phyloP scores from a whole-genome alignment of 2,329 filamentous ascomycete genomes.

The Diplodia intermedia region DNA sequence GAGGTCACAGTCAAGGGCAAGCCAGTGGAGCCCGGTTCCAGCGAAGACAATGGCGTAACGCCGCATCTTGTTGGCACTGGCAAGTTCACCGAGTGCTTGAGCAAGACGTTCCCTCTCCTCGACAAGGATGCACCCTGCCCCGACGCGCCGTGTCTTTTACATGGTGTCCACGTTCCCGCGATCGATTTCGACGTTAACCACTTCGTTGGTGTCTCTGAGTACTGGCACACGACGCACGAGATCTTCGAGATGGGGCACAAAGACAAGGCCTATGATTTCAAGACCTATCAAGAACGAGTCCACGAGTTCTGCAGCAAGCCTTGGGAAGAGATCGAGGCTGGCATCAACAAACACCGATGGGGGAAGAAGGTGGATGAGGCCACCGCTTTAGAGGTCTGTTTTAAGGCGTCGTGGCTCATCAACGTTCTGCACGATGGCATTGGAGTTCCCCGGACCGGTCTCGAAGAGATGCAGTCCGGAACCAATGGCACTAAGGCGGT shows the following conservation, averaged over 20 bases:
- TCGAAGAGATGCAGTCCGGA: constrained; percentile 67
- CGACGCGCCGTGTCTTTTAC: constrained; percentile 84
- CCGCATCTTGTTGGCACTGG: constrained; percentile 80
- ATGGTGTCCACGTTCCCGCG: constrained; percentile 89
- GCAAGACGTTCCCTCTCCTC: constrained; percentile 81
- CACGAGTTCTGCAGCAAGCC: constrained; percentile 82
- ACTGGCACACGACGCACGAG: constrained; percentile 98
- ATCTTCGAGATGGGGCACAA: constrained; percentile 82
- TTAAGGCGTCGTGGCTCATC: constrained; percentile 98
- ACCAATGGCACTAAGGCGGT: constrained; percentile 77
- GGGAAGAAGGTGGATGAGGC: constrained; percentile 76
- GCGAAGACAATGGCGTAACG: constrained; percentile 46
- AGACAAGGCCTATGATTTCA: constrained; percentile 84
- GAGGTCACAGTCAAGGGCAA: constrained; percentile 76
- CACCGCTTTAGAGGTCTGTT: constrained; percentile 86
- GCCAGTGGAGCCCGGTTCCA: constrained; percentile 56
- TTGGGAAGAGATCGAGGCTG: constrained; percentile 77
- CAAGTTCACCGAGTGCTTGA: constrained; percentile 82
- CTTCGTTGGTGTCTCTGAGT: constrained; percentile 96
- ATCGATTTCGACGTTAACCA: constrained; percentile 98
- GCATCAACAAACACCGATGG: constrained; percentile 70
- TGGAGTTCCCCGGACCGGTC: constrained; percentile 82
- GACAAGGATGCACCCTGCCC: constrained; percentile 87
- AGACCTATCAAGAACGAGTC: constrained; percentile 85
- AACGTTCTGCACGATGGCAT: constrained; percentile 96